Base-by-base conservation (phyloP, 1,284 basidiomycete species). In the Trametes sp. region DNA sequence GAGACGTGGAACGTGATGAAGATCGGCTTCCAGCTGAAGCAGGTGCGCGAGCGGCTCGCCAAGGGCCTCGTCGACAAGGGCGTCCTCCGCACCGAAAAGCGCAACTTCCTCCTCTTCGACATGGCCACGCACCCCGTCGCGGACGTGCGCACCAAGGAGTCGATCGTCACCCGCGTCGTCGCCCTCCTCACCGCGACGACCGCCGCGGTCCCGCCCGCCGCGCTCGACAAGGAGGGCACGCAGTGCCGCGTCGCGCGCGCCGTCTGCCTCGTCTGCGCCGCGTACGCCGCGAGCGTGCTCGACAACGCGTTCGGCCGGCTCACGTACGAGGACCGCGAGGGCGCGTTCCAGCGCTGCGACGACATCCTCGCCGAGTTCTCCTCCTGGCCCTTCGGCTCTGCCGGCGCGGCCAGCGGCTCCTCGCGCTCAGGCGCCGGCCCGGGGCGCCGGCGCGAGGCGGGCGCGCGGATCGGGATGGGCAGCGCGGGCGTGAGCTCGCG, bases 1-100 rank as follows among this genome's bases (percentile, higher is more conserved):
- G 96, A 98, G 81, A 98, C 96, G 56, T 98, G 96, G 96, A 98
- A 98, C 75, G 94, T 98, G 7, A 95, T 98, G 90, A 98, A 98
- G 80, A 98, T 98, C 61, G 95, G 95, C 29, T 98, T 95, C 79
- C 96, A 98, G 77, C 87, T 98, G 54, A 98, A 98, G 78, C 96
- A 98, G 78, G 96, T 98, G 49, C 90, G 96, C 58, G 96, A 98
- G 78, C 91, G 96, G 24, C 88, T 98, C 50, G 95, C 95, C n/a
- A 98, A 98, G 76, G 96, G 96, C 1, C 87, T 98, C 44, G 96
- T 97, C 57, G 96, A 98, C 83, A 98, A 98, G 78, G 96, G 96
- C 69, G 88, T 98, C 44, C 86, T 98, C n/a, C 90, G 96, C 51
- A 98, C 96, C 13, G 96, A 98, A 77, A 98, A 98, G 76, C 92